Percentiles rank a stretch among this genome's conserved stretches.
Conservation (phyloP, 257 asterid species). For the Phtheirospermum japonicum region DNA sequence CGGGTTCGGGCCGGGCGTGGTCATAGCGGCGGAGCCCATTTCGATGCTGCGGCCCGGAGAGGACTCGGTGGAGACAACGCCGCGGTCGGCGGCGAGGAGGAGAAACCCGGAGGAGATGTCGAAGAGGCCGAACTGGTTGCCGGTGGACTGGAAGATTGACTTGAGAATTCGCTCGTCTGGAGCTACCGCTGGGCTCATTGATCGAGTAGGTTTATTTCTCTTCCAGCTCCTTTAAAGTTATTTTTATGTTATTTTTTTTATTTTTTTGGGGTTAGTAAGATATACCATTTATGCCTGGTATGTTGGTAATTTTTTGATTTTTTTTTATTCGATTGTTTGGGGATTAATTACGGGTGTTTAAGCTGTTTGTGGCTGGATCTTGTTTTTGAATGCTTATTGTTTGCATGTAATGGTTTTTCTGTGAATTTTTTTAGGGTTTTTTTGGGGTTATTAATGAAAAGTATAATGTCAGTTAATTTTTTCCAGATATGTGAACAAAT, state of each 20-base stretch:
- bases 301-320: constrained; percentile 1
- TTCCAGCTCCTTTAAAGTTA: not conserved
- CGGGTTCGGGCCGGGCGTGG: constrained; percentile 32
- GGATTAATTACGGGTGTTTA: not conserved
- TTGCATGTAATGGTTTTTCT: not conserved
- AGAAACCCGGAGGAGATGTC: constrained; percentile 41
- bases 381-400: constrained; percentile 17
- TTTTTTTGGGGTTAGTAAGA: constrained; percentile 9
- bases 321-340: constrained; percentile 1
- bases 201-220: constrained; percentile 38
- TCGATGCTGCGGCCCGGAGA: constrained; percentile 33
- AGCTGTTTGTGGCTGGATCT: constrained; percentile 14
- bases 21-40: constrained; percentile 42
- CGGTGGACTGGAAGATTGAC: constrained; percentile 39
- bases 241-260: no score
- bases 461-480: not conserved
- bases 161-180: constrained; percentile 38
- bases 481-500: not conserved
- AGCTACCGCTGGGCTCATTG: constrained; percentile 41
- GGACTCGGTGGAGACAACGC: constrained; percentile 23
- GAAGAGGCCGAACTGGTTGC: constrained; percentile 45
- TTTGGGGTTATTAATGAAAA: not conserved
- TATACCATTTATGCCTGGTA: not conserved
- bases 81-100: constrained; percentile 24
- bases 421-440: not conserved